Evolutionary conservation across 306 rosid species (phyloP).

Genomic region (Luffa aegyptiaca): DNA sequence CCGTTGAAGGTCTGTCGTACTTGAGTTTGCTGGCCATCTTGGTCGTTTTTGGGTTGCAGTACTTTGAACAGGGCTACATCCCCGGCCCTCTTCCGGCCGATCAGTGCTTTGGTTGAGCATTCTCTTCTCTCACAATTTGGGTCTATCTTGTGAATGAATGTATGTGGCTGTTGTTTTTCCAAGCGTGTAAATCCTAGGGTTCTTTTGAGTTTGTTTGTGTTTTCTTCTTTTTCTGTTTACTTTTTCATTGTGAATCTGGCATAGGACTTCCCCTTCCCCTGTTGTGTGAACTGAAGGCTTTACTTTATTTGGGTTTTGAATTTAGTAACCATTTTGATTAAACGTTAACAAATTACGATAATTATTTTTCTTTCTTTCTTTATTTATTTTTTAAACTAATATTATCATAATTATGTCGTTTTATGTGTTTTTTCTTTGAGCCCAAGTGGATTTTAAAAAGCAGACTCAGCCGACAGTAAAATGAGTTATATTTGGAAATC

Average conservation of each 20-base stretch:
- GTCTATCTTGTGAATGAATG: conserved; percentile 20
- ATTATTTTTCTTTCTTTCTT: no score
- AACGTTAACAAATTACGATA: no score
- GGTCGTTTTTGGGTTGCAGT: conserved; percentile 75
- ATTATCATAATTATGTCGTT: no score
- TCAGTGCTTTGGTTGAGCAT: conserved; percentile 72
- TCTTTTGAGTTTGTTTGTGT: background rate
- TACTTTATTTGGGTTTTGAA: background rate
- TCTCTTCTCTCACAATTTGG: conserved; percentile 7
- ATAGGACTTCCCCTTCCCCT: background rate
- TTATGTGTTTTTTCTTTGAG: no score
- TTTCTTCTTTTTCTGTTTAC: background rate
- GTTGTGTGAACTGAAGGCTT: background rate
- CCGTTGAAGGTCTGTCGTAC: conserved; percentile 74
- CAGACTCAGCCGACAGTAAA: no score
- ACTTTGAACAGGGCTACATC: conserved; percentile 55
- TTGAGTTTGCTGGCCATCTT: conserved; percentile 49
- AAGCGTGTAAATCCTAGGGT: background rate
- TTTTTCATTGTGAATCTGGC: background rate
- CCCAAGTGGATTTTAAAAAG: no score
- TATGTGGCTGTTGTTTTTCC: conserved; percentile 33
- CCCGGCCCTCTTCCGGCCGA: conserved; percentile 88
- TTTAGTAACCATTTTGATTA: background rate
- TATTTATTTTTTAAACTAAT: no score
- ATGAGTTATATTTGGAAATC: no score